Conservation (phyloP, 2,329 filamentous ascomycete genomes). For the Penicillium sp. region DNA sequence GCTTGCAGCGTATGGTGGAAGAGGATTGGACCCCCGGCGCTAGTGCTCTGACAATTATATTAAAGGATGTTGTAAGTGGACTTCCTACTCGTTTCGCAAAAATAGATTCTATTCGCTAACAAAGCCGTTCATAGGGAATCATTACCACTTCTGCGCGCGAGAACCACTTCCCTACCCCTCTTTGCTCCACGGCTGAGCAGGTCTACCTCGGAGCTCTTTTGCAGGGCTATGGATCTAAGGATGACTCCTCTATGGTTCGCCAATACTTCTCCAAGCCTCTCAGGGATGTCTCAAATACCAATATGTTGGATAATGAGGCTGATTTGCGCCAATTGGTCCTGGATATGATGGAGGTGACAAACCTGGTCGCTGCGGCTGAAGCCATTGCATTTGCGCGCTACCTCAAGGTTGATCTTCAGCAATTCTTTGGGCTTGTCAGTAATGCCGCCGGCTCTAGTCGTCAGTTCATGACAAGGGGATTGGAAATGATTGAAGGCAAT, state of each 20-base stretch:
- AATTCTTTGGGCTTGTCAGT: conserved; percentile 49
- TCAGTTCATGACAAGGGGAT: conserved; percentile 43
- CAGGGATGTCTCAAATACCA: conserved; percentile 34
- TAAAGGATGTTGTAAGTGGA: conserved; percentile 54
- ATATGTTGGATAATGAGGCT: conserved; percentile 30
- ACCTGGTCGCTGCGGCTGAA: conserved; percentile 52
- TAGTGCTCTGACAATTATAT: conserved; percentile 60
- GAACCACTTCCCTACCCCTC: conserved; percentile 59
- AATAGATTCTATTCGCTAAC: background rate
- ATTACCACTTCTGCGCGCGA: conserved; percentile 66
- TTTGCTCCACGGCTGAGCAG: conserved; percentile 65
- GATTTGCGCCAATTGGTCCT: conserved; percentile 43
- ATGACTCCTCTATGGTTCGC: conserved; percentile 58
- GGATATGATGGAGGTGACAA: conserved; percentile 48
- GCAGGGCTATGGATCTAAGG: conserved; percentile 56
- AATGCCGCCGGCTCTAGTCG: conserved; percentile 50
- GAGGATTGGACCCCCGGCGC: conserved; percentile 56
- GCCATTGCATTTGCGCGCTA: conserved; percentile 49
- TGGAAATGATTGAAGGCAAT: conserved; percentile 38
- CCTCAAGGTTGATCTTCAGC: conserved; percentile 46
- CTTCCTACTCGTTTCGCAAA: background rate
- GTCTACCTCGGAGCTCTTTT: conserved; percentile 61
- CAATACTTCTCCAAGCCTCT: conserved; percentile 50
- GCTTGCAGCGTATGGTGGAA: conserved; percentile 56
- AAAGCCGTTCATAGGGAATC: conserved; percentile 49